Base-by-base conservation (phyloP, 306 rosid genomes). In the Quercus ilex region DNA sequence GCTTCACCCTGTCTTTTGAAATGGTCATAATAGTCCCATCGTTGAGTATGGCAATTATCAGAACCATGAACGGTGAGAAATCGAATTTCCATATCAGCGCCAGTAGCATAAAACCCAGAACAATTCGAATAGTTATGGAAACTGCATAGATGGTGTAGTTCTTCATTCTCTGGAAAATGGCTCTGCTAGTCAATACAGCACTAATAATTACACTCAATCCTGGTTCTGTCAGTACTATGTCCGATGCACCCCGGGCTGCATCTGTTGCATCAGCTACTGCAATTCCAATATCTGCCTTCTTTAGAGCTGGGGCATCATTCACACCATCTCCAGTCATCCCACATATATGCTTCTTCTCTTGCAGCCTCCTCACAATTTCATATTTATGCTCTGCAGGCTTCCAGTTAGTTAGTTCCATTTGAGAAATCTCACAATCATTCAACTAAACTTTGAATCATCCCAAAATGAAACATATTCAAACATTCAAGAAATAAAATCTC, bases 301-400 rank as follows among this genome's bases (percentile, higher is more conserved):
- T 92, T 55, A 92, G 81, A 0, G 97, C 97, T 26, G 98, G 98
- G 69, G 97, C 98, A 85, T 94, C 98, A 43, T 94, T 94, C 63
- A 94, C 98, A 71, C 98, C 97, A 71, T 94, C 98, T 74, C 98
- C 98, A 30, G 98, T 94, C 98, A 94, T 94, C 2, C 98, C 98
- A 77, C 93, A 88, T 2, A 91, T 92, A 81, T 92, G 98, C 2
- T 91, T 89, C 91, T 83, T 89, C 0, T 91, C 91, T 77, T 94
- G 98, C 31, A 92, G 93, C 77, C 89, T 85, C 86, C 85, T 94
- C 71, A 94, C 98, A 64, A 92, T 94, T 88, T 94, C 96, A 20
- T 94, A 94, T 79, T 94, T 92, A 57, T 94, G 98, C 63, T 94
- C 98, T 93, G 91, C 67, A 86, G 26, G 63, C 55, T 20, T 30